Conservation (phyloP, 2,329 filamentous ascomycete species). For the Sphaceloma murrayae region DNA sequence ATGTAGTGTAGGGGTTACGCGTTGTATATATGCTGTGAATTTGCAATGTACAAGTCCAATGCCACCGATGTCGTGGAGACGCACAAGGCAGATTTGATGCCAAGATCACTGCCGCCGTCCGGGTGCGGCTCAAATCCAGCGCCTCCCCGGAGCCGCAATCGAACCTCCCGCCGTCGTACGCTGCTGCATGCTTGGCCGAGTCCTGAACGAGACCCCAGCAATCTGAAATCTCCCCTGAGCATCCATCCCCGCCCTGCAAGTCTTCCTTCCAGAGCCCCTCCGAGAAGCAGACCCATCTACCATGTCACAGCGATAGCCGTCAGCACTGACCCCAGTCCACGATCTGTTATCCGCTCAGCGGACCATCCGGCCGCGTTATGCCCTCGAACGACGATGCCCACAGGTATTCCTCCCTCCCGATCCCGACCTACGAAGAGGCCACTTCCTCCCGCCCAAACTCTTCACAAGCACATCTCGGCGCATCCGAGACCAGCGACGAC, state of each 20-base stretch:
- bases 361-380: not conserved
- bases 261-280: too few species aligned
- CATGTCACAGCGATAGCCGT: not conserved
- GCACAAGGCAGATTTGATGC: too few species aligned
- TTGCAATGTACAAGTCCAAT: too few species aligned
- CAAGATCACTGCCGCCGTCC: too few species aligned
- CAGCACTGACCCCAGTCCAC: not conserved
- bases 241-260: too few species aligned
- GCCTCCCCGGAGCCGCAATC: too few species aligned
- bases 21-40: not conserved
- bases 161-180: too few species aligned
- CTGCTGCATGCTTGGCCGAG: too few species aligned
- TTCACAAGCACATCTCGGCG: slow-evolving; percentile 38
- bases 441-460: slow-evolving; percentile 49
- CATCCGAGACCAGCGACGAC: slow-evolving; percentile 56
- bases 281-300: not conserved
- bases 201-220: too few species aligned
- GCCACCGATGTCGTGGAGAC: too few species aligned
- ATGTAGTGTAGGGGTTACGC: slow-evolving; percentile 36
- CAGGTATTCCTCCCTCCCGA: slow-evolving; percentile 46
- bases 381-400: slow-evolving; percentile 12
- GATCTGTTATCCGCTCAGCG: slow-evolving; percentile 2
- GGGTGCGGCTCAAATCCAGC: too few species aligned
- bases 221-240: too few species aligned
- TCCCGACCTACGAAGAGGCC: slow-evolving; percentile 78